Evolutionary conservation across 371 early-diverging fungal genomes (phyloP), one percentile per base, ranked within the genome.

Genomic region (Mortierella sp.): DNA sequence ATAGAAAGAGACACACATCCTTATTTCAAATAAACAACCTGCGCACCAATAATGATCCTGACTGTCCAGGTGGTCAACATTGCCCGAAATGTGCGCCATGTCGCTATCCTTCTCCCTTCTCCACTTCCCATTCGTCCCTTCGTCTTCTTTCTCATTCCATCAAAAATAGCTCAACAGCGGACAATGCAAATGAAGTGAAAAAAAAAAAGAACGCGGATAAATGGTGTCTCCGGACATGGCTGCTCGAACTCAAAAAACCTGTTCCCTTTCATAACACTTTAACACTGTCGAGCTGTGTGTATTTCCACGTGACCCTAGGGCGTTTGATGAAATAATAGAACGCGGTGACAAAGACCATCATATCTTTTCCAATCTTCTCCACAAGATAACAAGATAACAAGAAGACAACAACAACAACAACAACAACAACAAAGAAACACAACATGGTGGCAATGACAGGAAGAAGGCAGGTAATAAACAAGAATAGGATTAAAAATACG

Each of bases 121-220:
- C 32, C 18, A 35, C 54, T 21, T 48, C 65, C 63, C 27, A 46
- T 48, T 65, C 68, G 43, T 48, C 16, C 49, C 32, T 24, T 24
- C 48, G 11, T 38, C 8, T 4, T 35, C n/a, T n/a, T 24, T 72
- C 71, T 71, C 44, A 24, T 24, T 44, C 29, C 75, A 65, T 38
- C 65, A 65, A 65, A 38, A 65, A 65, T 32, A 65, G 38, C 65
- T 38, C 21, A 6, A 12, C 41, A 41, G 41, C 5, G 32, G 32
- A 32, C 41, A 41, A 41, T 32, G 21, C 54, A 54, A 4, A 21
- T 24, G 54, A 51, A 24, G 14, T 6, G 21, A 21, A 16, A 29
- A 60, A 41, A 41, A 58, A 74, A 74, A 27, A 38, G 38, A 65
- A 65, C 65, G 65, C 65, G 65, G 65, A 10, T 35, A 65, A 65